phyloP scores from a whole-genome alignment of 371 early-diverging fungal species.

The Mortierella sp. region DNA sequence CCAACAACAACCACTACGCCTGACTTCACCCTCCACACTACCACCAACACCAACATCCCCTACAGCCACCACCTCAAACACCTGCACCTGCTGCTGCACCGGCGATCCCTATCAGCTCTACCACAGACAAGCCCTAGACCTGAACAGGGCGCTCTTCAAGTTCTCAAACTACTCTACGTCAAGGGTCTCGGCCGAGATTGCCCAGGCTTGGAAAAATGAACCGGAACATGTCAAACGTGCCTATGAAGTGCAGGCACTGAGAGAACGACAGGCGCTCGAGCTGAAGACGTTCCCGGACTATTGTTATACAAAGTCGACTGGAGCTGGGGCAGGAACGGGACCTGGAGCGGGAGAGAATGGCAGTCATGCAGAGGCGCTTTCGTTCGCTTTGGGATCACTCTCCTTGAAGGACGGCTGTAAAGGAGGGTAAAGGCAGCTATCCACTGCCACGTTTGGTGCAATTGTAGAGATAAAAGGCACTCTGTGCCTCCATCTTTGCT shows the following conservation, averaged over 20 bases:
- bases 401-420: no score
- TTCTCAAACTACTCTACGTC: neutral
- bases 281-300: neutral
- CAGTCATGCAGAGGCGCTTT: no score
- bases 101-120: neutral
- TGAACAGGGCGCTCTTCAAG: neutral
- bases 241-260: neutral
- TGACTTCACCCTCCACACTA: no score
- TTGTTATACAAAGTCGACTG: neutral
- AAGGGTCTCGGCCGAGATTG: neutral
- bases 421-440: no score
- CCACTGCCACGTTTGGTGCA: neutral
- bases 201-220: neutral
- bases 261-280: neutral
- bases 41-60: no score
- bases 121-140: neutral
- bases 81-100: neutral
- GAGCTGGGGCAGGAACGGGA: neutral
- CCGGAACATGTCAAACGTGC: conserved; percentile 4
- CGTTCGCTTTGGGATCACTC: no score
- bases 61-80: neutral
- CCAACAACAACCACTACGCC: no score
- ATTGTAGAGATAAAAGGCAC: no score
- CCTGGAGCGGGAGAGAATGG: neutral
- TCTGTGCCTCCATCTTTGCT: no score